Conservation (phyloP, 1,284 basidiomycete genomes). For the Cutaneotrichosporon cyanovorans region DNA sequence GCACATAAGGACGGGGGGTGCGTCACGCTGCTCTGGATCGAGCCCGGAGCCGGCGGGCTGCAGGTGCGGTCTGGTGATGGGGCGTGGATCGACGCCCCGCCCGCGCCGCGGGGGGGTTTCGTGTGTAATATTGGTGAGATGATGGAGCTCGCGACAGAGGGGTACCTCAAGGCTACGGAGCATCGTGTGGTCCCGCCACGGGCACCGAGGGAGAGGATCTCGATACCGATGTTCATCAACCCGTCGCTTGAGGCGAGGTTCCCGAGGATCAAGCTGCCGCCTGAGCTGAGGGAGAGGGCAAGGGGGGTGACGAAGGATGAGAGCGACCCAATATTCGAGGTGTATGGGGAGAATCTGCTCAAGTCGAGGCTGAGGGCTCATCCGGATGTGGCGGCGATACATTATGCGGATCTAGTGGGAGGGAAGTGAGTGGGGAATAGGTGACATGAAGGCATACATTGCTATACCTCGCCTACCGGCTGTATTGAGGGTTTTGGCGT, state of each 20-base stretch:
- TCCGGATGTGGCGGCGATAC: slow-evolving; percentile 11
- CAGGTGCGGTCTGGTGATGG: slow-evolving; percentile 39
- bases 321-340: slow-evolving; percentile 5
- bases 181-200: slow-evolving; percentile 10
- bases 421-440: too few relatives aligned
- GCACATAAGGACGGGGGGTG: slow-evolving; percentile 18
- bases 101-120: slow-evolving; percentile 53
- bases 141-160: slow-evolving; percentile 20
- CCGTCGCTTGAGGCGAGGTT: slow-evolving; percentile 12
- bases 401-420: slow-evolving; percentile 7
- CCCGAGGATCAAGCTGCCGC: slow-evolving; percentile 7
- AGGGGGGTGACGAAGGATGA: background rate
- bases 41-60: slow-evolving; percentile 8
- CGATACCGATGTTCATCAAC: slow-evolving; percentile 16
- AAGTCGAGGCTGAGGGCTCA: slow-evolving; percentile 14
- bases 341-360: slow-evolving; percentile 15
- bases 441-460: too few relatives aligned
- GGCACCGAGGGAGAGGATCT: slow-evolving; percentile 8
- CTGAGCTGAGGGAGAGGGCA: background rate
- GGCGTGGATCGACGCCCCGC: slow-evolving; percentile 66
- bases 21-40: slow-evolving; percentile 14
- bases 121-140: slow-evolving; percentile 63
- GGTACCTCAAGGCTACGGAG: slow-evolving; percentile 16
- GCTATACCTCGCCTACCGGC: too few relatives aligned
- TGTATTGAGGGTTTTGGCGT: too few relatives aligned